Evolutionary conservation across 2,329 filamentous ascomycete species (phyloP), one percentile per base, ranked within the genome.

Genomic region (Reticulascus tulasneorum): DNA sequence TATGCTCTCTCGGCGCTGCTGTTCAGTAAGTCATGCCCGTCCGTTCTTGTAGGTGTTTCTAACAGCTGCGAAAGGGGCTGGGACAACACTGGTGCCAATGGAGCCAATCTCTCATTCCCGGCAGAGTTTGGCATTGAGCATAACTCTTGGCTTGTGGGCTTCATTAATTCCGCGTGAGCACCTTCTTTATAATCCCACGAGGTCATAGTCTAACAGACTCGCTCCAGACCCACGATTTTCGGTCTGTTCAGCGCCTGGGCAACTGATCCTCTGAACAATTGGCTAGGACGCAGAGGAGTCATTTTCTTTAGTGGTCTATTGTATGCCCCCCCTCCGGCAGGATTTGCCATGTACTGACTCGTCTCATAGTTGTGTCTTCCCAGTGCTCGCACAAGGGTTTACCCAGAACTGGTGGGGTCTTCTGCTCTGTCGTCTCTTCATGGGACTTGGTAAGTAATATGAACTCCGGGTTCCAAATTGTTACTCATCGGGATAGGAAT

Each of bases 1-100:
- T 78, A 16, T 84, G 79, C 55, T 84, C 82, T 26, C 75, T 86
- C 34, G 81, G 79, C 33, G 82, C 82, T 12, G 79, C 80, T n/a
- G 79, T 84, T 9, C 77, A 82, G 49, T n/a, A n/a, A n/a, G n/a
- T n/a, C n/a, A n/a, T n/a, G n/a, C n/a, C n/a, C n/a, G n/a, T n/a
- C n/a, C n/a, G n/a, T n/a, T n/a, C n/a, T n/a, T n/a, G n/a, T n/a
- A n/a, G n/a, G n/a, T n/a, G n/a, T n/a, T n/a, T n/a, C n/a, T n/a
- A n/a, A n/a, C n/a, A n/a, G n/a, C n/a, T n/a, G n/a, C n/a, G n/a
- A n/a, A n/a, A n/a, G n/a, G n/a, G 79, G 80, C 17, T 84, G 79
- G 79, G 79, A 84, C 45, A 76, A 82, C 55, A 82, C 78, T 15
- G 79, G 77, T 23, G 67, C 68, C 35, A 82, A 81, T 46, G 77